Evolutionary conservation across 805 yeast genomes (phyloP), one percentile per base, ranked within the genome.

Genomic region (Pichia exigua): DNA sequence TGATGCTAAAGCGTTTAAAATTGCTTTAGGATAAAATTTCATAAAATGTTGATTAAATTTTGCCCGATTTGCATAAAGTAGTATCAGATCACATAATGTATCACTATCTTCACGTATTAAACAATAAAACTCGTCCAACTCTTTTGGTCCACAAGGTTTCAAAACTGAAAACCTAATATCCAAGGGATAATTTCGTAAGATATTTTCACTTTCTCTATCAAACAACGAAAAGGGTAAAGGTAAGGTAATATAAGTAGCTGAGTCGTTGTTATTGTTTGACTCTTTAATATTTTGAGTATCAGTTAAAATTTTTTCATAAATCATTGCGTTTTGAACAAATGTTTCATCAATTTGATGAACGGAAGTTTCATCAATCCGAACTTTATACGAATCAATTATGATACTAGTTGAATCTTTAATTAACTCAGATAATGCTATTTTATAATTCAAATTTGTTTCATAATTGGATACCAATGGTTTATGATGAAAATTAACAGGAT

Each of bases 41-140:
- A 77, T 67, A 56, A 77, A 77, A 28, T 79, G 81, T 55, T 77
- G 80, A 54, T 75, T 73, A 47, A 77, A 66, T 51, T 77, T 77
- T 26, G 39, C 78, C 49, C 77, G 63, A 54, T 77, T 77, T 47
- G 77, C 74, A 57, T 76, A 72, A n/a, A 77, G 61, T 27, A 73
- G 58, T 41, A 76, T 71, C 56, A 78, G 64, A 63, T 78, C 82
- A 35, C 68, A 62, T 26, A 74, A 57, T 2, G 77, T 65, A 53
- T 72, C 76, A 28, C 66, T 60, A 50, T 66, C 69, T 22, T 64
- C 59, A 18, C 60, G 57, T 24, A 68, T 48, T 32, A 66, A 50
- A 49, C 68, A 67, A 47, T 48, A 64, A 1, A 47, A 12, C 43
- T 35, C 39, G 17, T 35, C 39, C 20, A n/a, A 35, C 2, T 35